Evolutionary conservation across 768 basidiomycete genomes (phyloP).

Genomic region (Rhizopogon vesiculosus): DNA sequence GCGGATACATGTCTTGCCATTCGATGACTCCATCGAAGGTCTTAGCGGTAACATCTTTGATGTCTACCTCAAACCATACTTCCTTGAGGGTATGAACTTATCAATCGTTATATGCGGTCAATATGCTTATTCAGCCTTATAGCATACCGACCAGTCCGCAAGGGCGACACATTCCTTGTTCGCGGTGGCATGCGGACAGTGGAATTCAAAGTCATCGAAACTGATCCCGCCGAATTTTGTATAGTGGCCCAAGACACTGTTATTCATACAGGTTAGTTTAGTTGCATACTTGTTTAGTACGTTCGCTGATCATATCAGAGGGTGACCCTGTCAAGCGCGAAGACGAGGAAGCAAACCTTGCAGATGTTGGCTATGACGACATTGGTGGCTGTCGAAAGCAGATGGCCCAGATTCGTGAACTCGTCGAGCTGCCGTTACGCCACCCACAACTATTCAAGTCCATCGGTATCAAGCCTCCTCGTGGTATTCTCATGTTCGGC

Average conservation of each 20-base stretch:
- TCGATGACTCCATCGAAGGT: slow-evolving; percentile 98
- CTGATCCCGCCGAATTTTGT: slow-evolving; percentile 96
- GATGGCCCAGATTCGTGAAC: slow-evolving; percentile 99
- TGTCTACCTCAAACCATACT: slow-evolving; percentile 98
- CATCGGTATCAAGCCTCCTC: slow-evolving; percentile 99
- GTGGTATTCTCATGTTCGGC: slow-evolving; percentile 98
- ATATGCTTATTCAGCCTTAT: slow-evolving; percentile 5
- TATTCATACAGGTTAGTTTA: slow-evolving; percentile 70
- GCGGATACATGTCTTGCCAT: slow-evolving; percentile 92
- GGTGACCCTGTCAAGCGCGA: slow-evolving; percentile 99
- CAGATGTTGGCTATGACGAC: slow-evolving; percentile 98
- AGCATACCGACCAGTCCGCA: slow-evolving; percentile 94
- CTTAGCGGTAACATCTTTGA: slow-evolving; percentile 98
- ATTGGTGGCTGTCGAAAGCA: slow-evolving; percentile 99
- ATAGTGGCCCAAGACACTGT: slow-evolving; percentile 99
- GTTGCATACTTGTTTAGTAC: background rate
- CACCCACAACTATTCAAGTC: slow-evolving; percentile 99
- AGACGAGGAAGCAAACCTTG: slow-evolving; percentile 95
- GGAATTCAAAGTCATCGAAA: slow-evolving; percentile 99
- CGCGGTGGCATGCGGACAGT: slow-evolving; percentile 98
- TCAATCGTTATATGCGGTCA: background rate
- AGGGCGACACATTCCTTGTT: slow-evolving; percentile 98
- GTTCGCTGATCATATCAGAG: slow-evolving; percentile 43
- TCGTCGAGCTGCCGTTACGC: slow-evolving; percentile 95
- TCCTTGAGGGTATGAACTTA: slow-evolving; percentile 74